These are phyloP conservation scores for Wickerhamomyces sydowiorum DNA, from an alignment of 805 yeast genomes.

Conservation along the genomic window DNA sequence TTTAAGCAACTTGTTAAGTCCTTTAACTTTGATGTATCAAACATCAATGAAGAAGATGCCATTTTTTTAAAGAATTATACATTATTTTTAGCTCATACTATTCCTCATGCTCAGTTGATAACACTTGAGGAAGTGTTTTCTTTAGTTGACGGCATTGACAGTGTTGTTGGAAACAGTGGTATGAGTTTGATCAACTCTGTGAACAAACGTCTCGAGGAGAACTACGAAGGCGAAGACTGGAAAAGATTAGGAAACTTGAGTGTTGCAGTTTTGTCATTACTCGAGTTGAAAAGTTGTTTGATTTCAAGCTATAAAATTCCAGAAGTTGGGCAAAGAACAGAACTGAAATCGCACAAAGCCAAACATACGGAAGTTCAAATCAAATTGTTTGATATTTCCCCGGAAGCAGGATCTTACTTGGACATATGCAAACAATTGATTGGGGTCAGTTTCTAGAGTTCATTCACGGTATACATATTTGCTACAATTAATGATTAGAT, in stretches of 20 bases:
- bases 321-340: neutral
- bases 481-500: no score
- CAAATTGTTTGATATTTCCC: neutral
- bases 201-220: neutral
- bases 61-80: slow-evolving; percentile 22
- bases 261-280: neutral
- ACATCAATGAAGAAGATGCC: slow-evolving; percentile 15
- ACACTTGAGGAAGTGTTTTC: slow-evolving; percentile 47
- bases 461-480: no score
- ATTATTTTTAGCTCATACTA: slow-evolving; percentile 31
- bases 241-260: neutral
- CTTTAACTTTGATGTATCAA: slow-evolving; percentile 22
- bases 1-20: slow-evolving; percentile 27
- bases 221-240: neutral
- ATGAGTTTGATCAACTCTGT: neutral
- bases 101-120: slow-evolving; percentile 33
- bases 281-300: neutral
- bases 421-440: neutral
- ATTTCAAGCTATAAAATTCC: neutral
- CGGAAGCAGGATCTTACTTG: neutral
- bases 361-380: neutral
- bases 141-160: slow-evolving; percentile 38
- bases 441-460: neutral
- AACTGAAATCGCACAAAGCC: neutral
- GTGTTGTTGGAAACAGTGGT: slow-evolving; percentile 6